phyloP scores from a whole-genome alignment of 2,329 filamentous ascomycete species.

The Cladosporium colombiae region DNA sequence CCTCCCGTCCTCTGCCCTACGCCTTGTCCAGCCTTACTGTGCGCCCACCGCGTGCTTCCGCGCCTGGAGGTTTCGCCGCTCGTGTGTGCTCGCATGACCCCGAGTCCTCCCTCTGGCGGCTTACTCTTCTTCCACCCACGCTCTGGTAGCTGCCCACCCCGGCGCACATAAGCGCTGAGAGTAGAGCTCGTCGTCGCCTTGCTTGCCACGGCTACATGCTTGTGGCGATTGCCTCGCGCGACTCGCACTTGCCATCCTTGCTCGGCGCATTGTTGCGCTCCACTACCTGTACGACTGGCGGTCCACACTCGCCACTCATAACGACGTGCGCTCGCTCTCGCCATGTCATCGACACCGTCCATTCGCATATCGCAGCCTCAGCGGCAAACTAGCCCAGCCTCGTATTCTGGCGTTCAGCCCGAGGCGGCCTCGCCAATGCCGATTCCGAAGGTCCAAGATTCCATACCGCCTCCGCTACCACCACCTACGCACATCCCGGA shows the following conservation, averaged over 20 bases:
- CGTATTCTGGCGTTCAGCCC: slow-evolving; percentile 31
- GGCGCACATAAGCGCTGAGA: slow-evolving; percentile 21
- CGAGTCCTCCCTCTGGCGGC: slow-evolving; percentile 12
- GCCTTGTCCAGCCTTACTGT: slow-evolving; percentile 21
- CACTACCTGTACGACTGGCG: slow-evolving; percentile 13
- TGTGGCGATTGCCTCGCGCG: slow-evolving; percentile 14
- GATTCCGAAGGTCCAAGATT: slow-evolving; percentile 59
- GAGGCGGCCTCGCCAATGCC: slow-evolving; percentile 58
- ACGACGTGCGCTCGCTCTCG: slow-evolving; percentile 11
- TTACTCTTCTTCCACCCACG: slow-evolving; percentile 18
- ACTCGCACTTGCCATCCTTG: not conserved
- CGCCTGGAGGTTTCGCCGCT: slow-evolving; percentile 16
- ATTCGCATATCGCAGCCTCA: slow-evolving; percentile 41
- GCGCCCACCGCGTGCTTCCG: slow-evolving; percentile 18
- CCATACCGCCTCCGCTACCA: slow-evolving; percentile 63
- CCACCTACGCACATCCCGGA: slow-evolving; percentile 62
- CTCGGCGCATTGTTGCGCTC: slow-evolving; percentile 8
- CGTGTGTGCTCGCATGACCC: slow-evolving; percentile 20
- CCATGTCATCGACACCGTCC: slow-evolving; percentile 34
- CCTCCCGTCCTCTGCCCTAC: slow-evolving; percentile 16
- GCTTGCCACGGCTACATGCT: slow-evolving; percentile 16
- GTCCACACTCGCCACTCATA: slow-evolving; percentile 11
- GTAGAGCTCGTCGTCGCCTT: slow-evolving; percentile 13
- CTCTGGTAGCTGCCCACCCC: slow-evolving; percentile 10
- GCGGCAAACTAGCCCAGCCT: slow-evolving; percentile 40